Base-by-base conservation (phyloP, 2,329 filamentous ascomycete genomes). In the Verticillium nubilum region DNA sequence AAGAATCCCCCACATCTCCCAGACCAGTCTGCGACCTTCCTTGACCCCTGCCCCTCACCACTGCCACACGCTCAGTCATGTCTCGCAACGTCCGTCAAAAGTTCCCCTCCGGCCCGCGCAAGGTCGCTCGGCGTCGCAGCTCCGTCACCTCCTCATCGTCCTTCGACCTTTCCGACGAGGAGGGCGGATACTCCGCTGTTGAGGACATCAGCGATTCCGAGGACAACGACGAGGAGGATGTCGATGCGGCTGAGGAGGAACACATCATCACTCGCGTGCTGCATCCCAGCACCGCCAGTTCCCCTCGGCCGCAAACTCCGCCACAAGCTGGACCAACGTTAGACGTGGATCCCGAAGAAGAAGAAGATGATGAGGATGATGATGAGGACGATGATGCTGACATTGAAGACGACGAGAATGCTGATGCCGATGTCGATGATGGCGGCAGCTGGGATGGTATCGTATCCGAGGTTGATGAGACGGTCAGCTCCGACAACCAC, bases 161-260 rank as follows among this genome's bases (percentile, higher is more conserved):
- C 1, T 73, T 83, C 59, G 76, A 84, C 67, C 76, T 86, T 5
- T 88, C 84, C 63, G 85, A 88, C 61, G 89, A 92, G 56, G 89
- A 92, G 56, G 85, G 82, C 58, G 88, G 86, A 59, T 92, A 92
- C 72, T 89, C 86, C 1, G 89, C 81, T 37, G 88, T 96, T 61
- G 90, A 94, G 69, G 85, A 92, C 56, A 88, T 96, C 62, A 90
- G 85, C 65, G 90, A 93, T 67, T 88, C 86, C 12, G 90, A 84
- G 58, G 84, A 93, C 63, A 88, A 91, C 64, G 90, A 94, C 71
- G 88, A 94, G 72, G 85, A 90, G 64, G 85, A 90, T 80, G 85
- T 94, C 59, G 84, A 89, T 69, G 85, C 87, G 80, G 82, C 86
- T 78, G 91, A 95, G 82, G 90, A 92, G 77, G 82, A 86, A 72